These are phyloP conservation scores for Cladosporium sp. DNA, from an alignment of 2,329 filamentous ascomycete genomes.

Conservation along the genomic window DNA sequence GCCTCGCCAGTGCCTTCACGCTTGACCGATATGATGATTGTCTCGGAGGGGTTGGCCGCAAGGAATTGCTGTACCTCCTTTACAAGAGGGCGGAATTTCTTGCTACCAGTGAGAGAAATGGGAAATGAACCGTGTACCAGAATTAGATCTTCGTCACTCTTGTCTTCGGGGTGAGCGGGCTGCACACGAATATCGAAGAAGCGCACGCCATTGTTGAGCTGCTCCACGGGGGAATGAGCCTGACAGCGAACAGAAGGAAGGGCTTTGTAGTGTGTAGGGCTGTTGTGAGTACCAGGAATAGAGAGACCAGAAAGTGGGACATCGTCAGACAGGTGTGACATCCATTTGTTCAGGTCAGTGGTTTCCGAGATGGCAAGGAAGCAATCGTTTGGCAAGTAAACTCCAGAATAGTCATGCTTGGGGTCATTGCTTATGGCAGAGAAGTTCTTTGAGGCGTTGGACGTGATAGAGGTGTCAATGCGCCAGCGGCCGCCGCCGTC, in stretches of 20 bases:
- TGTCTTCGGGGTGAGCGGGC: constrained; percentile 54
- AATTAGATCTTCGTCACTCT: constrained; percentile 60
- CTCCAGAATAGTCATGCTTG: constrained; percentile 31
- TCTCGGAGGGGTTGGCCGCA: constrained; percentile 71
- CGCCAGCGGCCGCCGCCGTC: constrained; percentile 60
- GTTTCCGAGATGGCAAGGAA: constrained; percentile 65
- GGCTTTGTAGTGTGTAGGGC: constrained; percentile 76
- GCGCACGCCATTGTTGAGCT: constrained; percentile 84
- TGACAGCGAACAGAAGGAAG: constrained; percentile 93
- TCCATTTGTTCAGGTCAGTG: constrained; percentile 70
- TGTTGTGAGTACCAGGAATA: constrained; percentile 95
- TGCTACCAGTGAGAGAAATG: constrained; percentile 74
- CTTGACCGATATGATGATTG: constrained; percentile 82
- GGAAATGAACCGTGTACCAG: constrained; percentile 92
- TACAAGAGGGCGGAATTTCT: constrained; percentile 72
- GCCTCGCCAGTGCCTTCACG: constrained; percentile 80
- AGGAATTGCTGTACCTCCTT: constrained; percentile 69
- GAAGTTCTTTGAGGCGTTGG: constrained; percentile 35
- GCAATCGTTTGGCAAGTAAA: constrained; percentile 36
- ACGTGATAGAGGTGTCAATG: constrained; percentile 63
- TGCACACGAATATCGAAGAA: constrained; percentile 91
- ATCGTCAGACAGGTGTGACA: constrained; percentile 68
- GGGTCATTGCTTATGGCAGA: constrained; percentile 37
- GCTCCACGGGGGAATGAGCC: constrained; percentile 68
- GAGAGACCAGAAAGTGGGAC: constrained; percentile 75